Conservation (phyloP, 2,329 filamentous ascomycete genomes). For the Rhexocercosporidium sp. region DNA sequence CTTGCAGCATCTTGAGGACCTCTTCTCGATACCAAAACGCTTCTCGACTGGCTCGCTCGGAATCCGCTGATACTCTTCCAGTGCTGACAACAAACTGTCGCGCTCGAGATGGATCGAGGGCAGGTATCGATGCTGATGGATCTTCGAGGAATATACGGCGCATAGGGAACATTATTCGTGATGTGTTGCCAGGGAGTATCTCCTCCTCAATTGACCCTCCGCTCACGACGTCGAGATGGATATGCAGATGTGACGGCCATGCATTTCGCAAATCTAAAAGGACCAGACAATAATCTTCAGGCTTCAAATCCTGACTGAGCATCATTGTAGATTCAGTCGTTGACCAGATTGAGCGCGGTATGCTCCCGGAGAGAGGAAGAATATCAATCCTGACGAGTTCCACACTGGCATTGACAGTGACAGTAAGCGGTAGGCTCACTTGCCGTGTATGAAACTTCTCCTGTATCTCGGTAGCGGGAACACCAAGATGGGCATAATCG, state of each 20-base stretch:
- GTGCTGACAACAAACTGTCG: constrained; percentile 92
- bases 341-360: constrained; percentile 67
- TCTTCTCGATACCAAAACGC: constrained; percentile 91
- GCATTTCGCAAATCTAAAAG: constrained; percentile 86
- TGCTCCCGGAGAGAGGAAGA: constrained; percentile 70
- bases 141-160: constrained; percentile 78
- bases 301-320: constrained; percentile 41
- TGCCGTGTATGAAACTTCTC: constrained; percentile 85
- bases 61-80: constrained; percentile 77
- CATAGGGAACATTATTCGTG: constrained; percentile 76
- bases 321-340: constrained; percentile 38
- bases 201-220: constrained; percentile 48
- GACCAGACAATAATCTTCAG: constrained; percentile 76
- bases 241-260: constrained; percentile 80
- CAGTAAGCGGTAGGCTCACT: constrained; percentile 77
- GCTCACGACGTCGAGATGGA: constrained; percentile 57
- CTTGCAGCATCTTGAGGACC: constrained; percentile 73
- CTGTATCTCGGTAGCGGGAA: constrained; percentile 67
- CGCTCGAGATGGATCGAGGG: constrained; percentile 79
- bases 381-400: constrained; percentile 83
- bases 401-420: constrained; percentile 91
- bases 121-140: constrained; percentile 78
- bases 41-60: constrained; percentile 78
- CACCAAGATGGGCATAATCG: constrained; percentile 84
- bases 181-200: constrained; percentile 71